Evolutionary conservation across 2,329 filamentous ascomycete species (phyloP).

Genomic region (Penicillium psychrosexuale): DNA sequence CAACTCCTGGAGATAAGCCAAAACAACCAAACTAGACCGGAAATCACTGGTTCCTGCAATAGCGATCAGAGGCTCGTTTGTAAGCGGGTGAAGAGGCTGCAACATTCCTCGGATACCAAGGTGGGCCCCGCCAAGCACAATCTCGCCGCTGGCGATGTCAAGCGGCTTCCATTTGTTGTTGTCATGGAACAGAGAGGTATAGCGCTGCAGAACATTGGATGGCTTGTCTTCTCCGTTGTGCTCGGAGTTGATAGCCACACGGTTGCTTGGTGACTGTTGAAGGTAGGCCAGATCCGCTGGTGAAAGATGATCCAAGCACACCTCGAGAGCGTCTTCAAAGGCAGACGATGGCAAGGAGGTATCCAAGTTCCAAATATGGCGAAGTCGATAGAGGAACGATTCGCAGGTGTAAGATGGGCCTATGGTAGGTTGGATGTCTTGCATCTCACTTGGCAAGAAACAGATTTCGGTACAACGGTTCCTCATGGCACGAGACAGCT

Average conservation of each 20-base stretch:
- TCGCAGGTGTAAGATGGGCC: slow-evolving; percentile 39
- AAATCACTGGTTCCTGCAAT: slow-evolving; percentile 24
- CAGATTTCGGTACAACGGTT: slow-evolving; percentile 92
- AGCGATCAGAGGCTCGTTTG: slow-evolving; percentile 39
- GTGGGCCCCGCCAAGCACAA: slow-evolving; percentile 25
- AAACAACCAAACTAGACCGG: slow-evolving; percentile 22
- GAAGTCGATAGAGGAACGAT: slow-evolving; percentile 41
- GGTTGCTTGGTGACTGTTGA: slow-evolving; percentile 28
- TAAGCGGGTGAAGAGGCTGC: slow-evolving; percentile 40
- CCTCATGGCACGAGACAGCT: slow-evolving; percentile 92
- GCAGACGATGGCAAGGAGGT: slow-evolving; percentile 7
- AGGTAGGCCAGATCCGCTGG: slow-evolving; percentile 33
- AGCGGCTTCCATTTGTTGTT: slow-evolving; percentile 31
- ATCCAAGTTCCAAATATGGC: slow-evolving; percentile 32
- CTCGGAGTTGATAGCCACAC: slow-evolving; percentile 18
- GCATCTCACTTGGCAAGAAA: slow-evolving; percentile 52
- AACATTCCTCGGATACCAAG: slow-evolving; percentile 25
- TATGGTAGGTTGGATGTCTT: slow-evolving; percentile 11
- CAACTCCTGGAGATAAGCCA: slow-evolving; percentile 39
- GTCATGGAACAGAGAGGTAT: slow-evolving; percentile 33
- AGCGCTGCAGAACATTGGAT: slow-evolving; percentile 28
- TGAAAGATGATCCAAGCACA: slow-evolving; percentile 40
- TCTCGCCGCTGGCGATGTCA: slow-evolving; percentile 17
- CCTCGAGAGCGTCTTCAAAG: slow-evolving; percentile 24
- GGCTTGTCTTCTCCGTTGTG: slow-evolving; percentile 10